Base-by-base conservation (phyloP, 331 rosid species). In the Malus hybrid region DNA sequence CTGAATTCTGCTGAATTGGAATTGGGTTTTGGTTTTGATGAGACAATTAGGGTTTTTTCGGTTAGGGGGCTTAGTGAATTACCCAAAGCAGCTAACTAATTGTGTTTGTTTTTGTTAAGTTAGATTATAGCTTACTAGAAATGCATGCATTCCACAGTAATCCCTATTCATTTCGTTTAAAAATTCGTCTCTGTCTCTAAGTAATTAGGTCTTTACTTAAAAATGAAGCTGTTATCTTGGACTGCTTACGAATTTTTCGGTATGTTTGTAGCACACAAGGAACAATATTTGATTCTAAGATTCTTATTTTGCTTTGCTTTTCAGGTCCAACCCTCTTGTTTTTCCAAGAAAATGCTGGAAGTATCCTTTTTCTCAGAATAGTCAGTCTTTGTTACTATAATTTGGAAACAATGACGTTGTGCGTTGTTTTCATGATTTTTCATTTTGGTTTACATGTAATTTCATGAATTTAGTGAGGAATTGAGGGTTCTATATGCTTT, bases 291-390 rank as follows among this genome's bases (percentile, higher is more conserved):
- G 63, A 61, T 13, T 34, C 20, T 34, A 12, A 15, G 16, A 65
- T 65, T 79, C 36, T 63, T 74, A 10, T 82, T 75, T 75, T 72
- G 62, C 55, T 60, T 60, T 77, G 69, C 44, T 85, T 86, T 68
- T 69, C 96, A 95, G 99, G 98, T 81, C 99, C 99, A 4, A 95
- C 99, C 42, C 81, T 95, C 71, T 82, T 95, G 86, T 95, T 95
- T 87, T 95, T 92, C 77, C 99, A 95, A 86, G 99, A 95, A 82
- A 92, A 95, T 87, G 99, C 99, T 73, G 99, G 99, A 85, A 95
- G 99, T 95, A 95, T 95, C 99, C 99, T 89, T 66, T 22, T 76
- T 59, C 5, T 20, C 28, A 10, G 36, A 61, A 46, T 56, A 67
- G 24, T 20, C 5, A 1, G 11, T 15, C 56, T 50, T 65, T 39